Evolutionary conservation across 495 filamentous ascomycete species (phyloP).

Genomic region (Diplogelasinospora grovesii): DNA sequence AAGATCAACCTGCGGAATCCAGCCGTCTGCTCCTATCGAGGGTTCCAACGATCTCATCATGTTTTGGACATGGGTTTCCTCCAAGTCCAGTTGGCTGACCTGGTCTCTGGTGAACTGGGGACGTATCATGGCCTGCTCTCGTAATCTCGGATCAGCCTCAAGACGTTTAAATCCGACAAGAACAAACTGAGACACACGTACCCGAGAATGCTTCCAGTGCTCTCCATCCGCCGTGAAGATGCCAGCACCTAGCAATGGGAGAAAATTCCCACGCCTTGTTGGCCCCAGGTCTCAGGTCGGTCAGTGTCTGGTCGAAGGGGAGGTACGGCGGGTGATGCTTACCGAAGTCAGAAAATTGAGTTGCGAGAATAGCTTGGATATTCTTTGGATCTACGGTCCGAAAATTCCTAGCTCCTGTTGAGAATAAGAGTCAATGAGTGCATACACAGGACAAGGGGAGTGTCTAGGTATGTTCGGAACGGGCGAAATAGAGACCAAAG

Average conservation of each 20-base stretch:
- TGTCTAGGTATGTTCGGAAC: no score
- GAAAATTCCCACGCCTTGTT: slow-evolving; percentile 40
- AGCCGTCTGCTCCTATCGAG: slow-evolving; percentile 15
- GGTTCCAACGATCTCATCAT: slow-evolving; percentile 31
- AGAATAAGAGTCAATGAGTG: no score
- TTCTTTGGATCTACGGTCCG: slow-evolving; percentile 60
- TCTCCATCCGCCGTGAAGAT: slow-evolving; percentile 66
- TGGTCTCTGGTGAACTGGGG: slow-evolving; percentile 58
- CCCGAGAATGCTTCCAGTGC: slow-evolving; percentile 58
- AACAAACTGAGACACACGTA: no score
- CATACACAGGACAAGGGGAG: no score
- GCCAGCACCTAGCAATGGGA: slow-evolving; percentile 56
- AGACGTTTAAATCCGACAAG: no score
- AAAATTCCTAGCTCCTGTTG: no score
- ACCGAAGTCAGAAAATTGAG: slow-evolving; percentile 57
- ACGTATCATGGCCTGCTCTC: no score
- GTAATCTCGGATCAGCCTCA: no score
- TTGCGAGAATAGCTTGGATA: slow-evolving; percentile 54
- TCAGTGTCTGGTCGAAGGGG: no score
- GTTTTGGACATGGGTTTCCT: slow-evolving; percentile 58
- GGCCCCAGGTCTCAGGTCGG: no score
- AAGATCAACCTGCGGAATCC: slow-evolving; percentile 43
- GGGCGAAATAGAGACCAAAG: no score
- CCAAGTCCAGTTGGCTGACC: slow-evolving; percentile 51
- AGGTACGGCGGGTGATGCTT: slow-evolving; percentile 37